These are phyloP conservation scores for Lathyrus aphaca DNA, from an alignment of 306 rosid species.

Conservation along the genomic window DNA sequence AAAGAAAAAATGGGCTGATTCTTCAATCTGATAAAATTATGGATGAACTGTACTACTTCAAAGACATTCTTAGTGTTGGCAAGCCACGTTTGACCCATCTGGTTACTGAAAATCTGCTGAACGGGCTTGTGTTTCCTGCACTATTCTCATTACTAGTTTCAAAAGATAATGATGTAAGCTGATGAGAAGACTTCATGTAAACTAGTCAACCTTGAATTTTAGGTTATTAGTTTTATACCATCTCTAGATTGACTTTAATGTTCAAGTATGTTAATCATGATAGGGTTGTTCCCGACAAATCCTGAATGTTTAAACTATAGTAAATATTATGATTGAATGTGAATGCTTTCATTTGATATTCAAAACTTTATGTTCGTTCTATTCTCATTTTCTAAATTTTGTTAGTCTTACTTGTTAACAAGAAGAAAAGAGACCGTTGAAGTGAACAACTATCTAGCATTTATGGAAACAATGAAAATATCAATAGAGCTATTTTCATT, in stretches of 20 bases:
- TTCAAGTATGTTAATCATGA: conserved; percentile 33
- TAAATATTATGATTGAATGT: conserved; percentile 19
- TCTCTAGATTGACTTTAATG: conserved; percentile 19
- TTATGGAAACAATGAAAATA: neutral
- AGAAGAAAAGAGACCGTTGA: neutral
- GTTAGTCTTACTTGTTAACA: neutral
- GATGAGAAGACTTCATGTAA: conserved; percentile 35
- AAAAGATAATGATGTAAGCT: conserved; percentile 62
- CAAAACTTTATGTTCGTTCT: neutral
- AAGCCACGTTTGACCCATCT: conserved; percentile 54
- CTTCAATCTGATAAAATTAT: conserved; percentile 67
- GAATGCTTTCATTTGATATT: conserved; percentile 19
- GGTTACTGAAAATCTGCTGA: conserved; percentile 67
- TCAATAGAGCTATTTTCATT: neutral
- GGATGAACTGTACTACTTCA: conserved; percentile 76
- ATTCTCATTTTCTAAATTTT: neutral
- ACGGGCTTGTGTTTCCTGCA: conserved; percentile 63
- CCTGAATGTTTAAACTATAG: conserved; percentile 14
- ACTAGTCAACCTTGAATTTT: conserved; percentile 34
- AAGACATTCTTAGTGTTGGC: conserved; percentile 65
- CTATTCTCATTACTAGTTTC: conserved; percentile 57
- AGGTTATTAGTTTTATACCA: conserved; percentile 15
- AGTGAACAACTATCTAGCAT: neutral
- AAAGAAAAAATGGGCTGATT: conserved; percentile 56
- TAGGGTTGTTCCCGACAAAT: conserved; percentile 22